Conservation (phyloP, 257 asterid species). For the Thymus mandschuricus region DNA sequence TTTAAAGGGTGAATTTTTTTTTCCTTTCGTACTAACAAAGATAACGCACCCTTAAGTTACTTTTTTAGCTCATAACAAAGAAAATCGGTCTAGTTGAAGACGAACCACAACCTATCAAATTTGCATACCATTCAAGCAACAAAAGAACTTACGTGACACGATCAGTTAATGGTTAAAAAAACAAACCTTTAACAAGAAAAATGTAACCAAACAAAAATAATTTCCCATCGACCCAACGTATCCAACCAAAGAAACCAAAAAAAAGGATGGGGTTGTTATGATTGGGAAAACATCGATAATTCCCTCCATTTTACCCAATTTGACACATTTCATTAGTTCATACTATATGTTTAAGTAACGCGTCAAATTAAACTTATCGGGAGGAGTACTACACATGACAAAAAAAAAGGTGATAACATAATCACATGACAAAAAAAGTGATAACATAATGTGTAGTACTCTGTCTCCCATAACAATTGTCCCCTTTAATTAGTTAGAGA, state of each 20-base stretch:
- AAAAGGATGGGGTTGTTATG: background rate
- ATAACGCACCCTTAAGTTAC: too few relatives aligned
- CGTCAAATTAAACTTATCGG: too few relatives aligned
- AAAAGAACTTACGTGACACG: background rate
- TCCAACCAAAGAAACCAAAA: background rate
- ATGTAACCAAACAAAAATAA: background rate
- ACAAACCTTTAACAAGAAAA: background rate
- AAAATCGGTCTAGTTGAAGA: background rate
- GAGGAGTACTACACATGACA: too few relatives aligned
- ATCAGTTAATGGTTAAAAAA: too few relatives aligned
- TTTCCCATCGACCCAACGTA: background rate
- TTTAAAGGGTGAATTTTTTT: too few relatives aligned
- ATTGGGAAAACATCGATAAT: background rate
- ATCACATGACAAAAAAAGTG: background rate
- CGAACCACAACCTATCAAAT: too few relatives aligned
- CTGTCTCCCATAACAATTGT: background rate
- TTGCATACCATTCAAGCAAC: background rate
- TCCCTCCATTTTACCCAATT: too few relatives aligned
- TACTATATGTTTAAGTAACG: too few relatives aligned
- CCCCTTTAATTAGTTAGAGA: too few relatives aligned
- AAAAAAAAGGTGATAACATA: background rate
- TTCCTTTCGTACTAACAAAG: too few relatives aligned
- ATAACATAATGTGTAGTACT: slow-evolving; percentile 20
- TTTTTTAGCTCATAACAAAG: background rate
- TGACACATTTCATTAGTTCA: too few relatives aligned